A percentile compares a stretch with the other conserved stretches of the same genome.
These are phyloP conservation scores for Haematococcus lacustris DNA, from an alignment of 139 green algal genomes.

Conservation along the genomic window DNA sequence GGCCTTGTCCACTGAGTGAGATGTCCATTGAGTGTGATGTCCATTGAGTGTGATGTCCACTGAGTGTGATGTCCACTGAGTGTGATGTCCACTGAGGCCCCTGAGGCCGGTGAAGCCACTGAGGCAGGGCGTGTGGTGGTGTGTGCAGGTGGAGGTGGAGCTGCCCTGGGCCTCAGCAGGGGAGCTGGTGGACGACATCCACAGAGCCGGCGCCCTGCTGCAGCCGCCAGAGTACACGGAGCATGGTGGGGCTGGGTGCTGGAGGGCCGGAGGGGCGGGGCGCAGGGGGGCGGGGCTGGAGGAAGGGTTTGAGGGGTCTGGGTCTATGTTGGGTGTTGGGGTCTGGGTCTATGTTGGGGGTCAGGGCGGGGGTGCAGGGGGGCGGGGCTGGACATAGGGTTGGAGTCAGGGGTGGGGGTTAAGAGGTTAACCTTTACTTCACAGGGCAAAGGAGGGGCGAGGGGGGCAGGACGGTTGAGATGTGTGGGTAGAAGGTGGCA, in stretches of 20 bases:
- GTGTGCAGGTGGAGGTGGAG: constrained; percentile 15
- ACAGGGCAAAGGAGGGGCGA: no score
- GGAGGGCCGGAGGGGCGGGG: no score
- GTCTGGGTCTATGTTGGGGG: neutral
- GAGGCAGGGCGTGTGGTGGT: no score
- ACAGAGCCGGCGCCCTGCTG: constrained; percentile 2
- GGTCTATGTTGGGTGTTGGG: no score
- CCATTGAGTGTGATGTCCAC: no score
- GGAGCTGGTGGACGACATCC: constrained; percentile 27
- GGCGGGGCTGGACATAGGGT: no score
- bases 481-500: no score
- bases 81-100: no score
- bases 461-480: no score
- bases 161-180: constrained; percentile 25
- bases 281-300: neutral
- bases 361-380: neutral
- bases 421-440: neutral
- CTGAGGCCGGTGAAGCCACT: neutral
- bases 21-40: no score
- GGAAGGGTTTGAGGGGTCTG: neutral
- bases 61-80: no score
- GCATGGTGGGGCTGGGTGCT: neutral
- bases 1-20: neutral
- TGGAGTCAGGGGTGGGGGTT: neutral
- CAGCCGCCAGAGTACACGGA: neutral